Evolutionary conservation across 306 rosid species (phyloP).

Genomic region (Lathyrus tuberosus): DNA sequence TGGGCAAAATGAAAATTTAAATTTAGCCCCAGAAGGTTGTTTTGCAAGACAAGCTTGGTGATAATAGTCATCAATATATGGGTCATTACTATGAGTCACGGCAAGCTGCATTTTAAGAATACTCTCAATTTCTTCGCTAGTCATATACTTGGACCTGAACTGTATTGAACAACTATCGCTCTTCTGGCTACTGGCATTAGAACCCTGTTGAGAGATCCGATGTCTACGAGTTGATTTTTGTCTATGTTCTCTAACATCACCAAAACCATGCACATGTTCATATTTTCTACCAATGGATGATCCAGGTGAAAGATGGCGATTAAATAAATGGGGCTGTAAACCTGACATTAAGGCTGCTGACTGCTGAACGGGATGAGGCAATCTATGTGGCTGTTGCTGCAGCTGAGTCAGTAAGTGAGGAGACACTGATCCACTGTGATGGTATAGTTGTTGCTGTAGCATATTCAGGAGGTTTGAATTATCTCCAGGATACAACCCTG

Average conservation of each 20-base stretch:
- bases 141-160: conserved; percentile 63
- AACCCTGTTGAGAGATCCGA: conserved; percentile 49
- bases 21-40: conserved; percentile 44
- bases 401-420: conserved; percentile 54
- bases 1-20: conserved; percentile 55
- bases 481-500: conserved; percentile 61
- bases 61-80: conserved; percentile 56
- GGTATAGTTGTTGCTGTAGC: conserved; percentile 83
- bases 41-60: conserved; percentile 59
- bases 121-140: conserved; percentile 63
- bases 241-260: conserved; percentile 51
- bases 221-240: conserved; percentile 54
- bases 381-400: conserved; percentile 57
- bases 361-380: conserved; percentile 48
- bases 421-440: conserved; percentile 50
- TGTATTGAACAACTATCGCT: conserved; percentile 48
- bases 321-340: conserved; percentile 53
- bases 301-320: conserved; percentile 43
- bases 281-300: conserved; percentile 41
- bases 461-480: conserved; percentile 62
- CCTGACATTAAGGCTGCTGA: conserved; percentile 52
- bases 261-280: conserved; percentile 45
- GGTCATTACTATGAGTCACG: conserved; percentile 53
- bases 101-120: conserved; percentile 62
- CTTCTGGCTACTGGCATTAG: conserved; percentile 51